These are phyloP conservation scores for Arachis monticola DNA, from an alignment of 331 rosid genomes.

Conservation along the genomic window DNA sequence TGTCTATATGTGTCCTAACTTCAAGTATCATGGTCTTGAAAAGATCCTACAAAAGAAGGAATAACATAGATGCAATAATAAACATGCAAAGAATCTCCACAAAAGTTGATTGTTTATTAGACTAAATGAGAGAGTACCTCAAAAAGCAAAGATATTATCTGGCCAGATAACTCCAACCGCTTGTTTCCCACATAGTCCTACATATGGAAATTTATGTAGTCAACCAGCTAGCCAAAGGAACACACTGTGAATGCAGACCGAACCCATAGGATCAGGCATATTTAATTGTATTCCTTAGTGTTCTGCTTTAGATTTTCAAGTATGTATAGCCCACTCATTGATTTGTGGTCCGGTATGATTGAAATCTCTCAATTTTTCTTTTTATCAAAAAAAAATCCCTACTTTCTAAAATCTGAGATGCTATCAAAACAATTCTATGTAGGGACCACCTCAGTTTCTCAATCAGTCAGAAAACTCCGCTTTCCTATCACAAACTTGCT, in stretches of 20 bases:
- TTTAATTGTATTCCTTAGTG: background rate
- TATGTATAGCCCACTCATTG: background rate
- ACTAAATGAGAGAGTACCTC: slow-evolving; percentile 63
- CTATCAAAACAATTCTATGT: background rate
- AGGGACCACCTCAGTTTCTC: background rate
- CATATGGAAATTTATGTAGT: background rate
- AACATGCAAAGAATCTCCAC: slow-evolving; percentile 21
- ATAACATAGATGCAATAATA: slow-evolving; percentile 27
- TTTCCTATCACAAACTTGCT: background rate
- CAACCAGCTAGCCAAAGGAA: background rate
- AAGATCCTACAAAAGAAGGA: slow-evolving; percentile 61
- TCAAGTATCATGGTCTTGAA: slow-evolving; percentile 80
- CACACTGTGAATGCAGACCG: background rate
- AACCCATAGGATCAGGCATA: background rate
- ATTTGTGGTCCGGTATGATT: background rate
- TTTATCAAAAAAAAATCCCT: background rate
- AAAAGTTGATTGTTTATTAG: slow-evolving; percentile 16
- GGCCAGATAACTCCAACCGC: slow-evolving; percentile 94
- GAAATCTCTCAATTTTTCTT: too few relatives aligned
- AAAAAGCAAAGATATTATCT: slow-evolving; percentile 80
- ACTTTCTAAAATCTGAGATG: background rate
- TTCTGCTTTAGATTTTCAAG: background rate
- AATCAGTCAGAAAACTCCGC: background rate
- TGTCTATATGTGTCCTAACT: slow-evolving; percentile 47
- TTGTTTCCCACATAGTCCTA: slow-evolving; percentile 98